Evolutionary conservation across 352 stramenopile species (phyloP).

Genomic region (Peronospora farinosa): DNA sequence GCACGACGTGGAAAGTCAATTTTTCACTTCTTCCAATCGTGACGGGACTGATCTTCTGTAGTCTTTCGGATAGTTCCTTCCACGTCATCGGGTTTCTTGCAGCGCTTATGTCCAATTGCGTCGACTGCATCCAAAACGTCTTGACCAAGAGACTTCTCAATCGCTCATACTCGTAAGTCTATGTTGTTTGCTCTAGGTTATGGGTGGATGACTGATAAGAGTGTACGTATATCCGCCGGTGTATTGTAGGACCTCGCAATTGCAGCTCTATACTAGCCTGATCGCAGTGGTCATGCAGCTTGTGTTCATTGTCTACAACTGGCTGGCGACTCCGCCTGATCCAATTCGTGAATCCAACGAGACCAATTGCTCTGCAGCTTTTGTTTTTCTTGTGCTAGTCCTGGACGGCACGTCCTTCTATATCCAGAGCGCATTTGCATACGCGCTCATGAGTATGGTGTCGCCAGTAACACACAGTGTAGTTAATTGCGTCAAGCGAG

Average conservation of each 20-base stretch:
- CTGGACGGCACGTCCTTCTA: slow-evolving; percentile 83
- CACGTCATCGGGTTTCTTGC: slow-evolving; percentile 85
- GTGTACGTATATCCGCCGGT: background rate
- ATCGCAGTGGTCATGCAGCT: slow-evolving; percentile 81
- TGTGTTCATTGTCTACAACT: slow-evolving; percentile 70
- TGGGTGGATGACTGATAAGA: background rate
- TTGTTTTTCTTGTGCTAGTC: slow-evolving; percentile 48
- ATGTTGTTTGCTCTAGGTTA: background rate
- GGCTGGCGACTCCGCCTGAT: slow-evolving; percentile 36
- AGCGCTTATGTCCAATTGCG: slow-evolving; percentile 85
- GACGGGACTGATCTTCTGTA: slow-evolving; percentile 80
- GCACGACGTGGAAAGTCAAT: slow-evolving; percentile 78
- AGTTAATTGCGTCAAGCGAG: slow-evolving; percentile 87
- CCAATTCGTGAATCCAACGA: slow-evolving; percentile 19
- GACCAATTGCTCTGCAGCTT: slow-evolving; percentile 33
- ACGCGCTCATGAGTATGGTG: slow-evolving; percentile 88
- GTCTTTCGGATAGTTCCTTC: slow-evolving; percentile 80
- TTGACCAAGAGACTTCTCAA: slow-evolving; percentile 86
- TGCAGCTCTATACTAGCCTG: slow-evolving; percentile 89
- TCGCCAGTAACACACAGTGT: slow-evolving; percentile 88
- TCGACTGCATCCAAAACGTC: slow-evolving; percentile 91
- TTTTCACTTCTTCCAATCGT: slow-evolving; percentile 85
- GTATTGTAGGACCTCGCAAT: slow-evolving; percentile 52
- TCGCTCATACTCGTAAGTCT: slow-evolving; percentile 61
- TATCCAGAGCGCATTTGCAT: slow-evolving; percentile 86